Base-by-base conservation (phyloP, 1,284 basidiomycete genomes). In the Trichosporon sp. region DNA sequence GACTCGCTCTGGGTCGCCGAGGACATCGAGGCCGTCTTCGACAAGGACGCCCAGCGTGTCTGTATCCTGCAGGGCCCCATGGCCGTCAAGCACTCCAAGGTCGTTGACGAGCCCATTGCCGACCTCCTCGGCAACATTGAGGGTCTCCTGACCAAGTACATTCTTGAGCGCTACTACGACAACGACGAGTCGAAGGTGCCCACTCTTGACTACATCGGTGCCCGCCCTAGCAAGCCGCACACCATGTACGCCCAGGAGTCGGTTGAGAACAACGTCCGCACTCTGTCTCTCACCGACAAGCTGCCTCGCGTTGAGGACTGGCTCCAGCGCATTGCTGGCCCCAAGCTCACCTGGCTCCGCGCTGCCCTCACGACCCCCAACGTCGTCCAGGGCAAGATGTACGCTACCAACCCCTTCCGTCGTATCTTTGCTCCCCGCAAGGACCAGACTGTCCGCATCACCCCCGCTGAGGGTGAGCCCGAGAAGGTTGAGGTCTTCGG, bases 1-100 rank as follows among this genome's bases (percentile, higher is more conserved):
- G 95, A 97, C 80, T 97, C 95, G 16, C 86, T 98, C 6, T 98
- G 95, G 95, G 91, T 92, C 54, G 90, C 94, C 6, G 96, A 99
- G 81, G 95, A 99, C 78, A 93, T 99, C 71, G 95, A 99, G 70
- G 95, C 94, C 14, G 93, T 99, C 44, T 95, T 98, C 73, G 96
- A 97, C 81, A 93, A 95, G 81, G 95, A 97, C 80, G 92, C 95
- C 32, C 92, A 99, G 81, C 89, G 96, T 71, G 95, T 99, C 37
- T 96, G 93, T 78, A 96, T 99, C 73, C 86, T 99, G 58, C 95
- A 97, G 81, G 95, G 96, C 31, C 95, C 96, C 11, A 89, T 99
- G 60, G 95, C 95, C 2, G 92, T 87, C 68, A 93, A 91, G 80
- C 88, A 93, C 80, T 88, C 92, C 16, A 89, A 83, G 58, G 84